A percentile compares a stretch with the other conserved stretches of the same genome.
These are phyloP conservation scores for Begonia peltatifolia DNA, from an alignment of 306 rosid genomes.

Conservation along the genomic window DNA sequence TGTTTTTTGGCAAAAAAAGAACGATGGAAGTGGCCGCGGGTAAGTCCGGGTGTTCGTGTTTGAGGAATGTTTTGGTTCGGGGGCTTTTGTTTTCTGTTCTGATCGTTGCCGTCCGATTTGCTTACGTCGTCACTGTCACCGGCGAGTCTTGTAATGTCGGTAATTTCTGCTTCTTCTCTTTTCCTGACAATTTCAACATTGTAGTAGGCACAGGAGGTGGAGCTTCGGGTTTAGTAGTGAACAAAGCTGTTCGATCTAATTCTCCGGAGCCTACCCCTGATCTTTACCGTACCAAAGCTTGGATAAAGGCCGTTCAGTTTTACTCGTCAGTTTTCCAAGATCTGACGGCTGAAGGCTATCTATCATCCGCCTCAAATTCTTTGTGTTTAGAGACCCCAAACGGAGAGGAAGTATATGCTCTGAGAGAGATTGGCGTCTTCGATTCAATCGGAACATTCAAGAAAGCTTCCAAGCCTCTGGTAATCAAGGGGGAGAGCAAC, in stretches of 20 bases:
- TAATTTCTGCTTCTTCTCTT: conserved; percentile 67
- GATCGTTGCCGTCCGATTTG: conserved; percentile 46
- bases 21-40: conserved; percentile 32
- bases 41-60: conserved; percentile 26
- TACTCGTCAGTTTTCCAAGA: conserved; percentile 71
- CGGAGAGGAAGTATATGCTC: conserved; percentile 61
- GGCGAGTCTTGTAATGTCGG: conserved; percentile 69
- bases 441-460: conserved; percentile 51
- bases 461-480: conserved; percentile 55
- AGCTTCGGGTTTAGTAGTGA: conserved; percentile 1
- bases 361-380: conserved; percentile 40
- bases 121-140: conserved; percentile 59
- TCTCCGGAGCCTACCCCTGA: conserved; percentile 9
- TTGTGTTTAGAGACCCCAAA: conserved; percentile 60
- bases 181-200: conserved; percentile 48
- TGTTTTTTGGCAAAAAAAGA: not conserved
- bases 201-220: conserved; percentile 17
- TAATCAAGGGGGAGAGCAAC: conserved; percentile 39
- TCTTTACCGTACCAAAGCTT: conserved; percentile 48
- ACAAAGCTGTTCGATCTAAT: conserved; percentile 5
- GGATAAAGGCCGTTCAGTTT: conserved; percentile 57
- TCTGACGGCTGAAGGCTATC: conserved; percentile 51
- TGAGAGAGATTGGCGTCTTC: conserved; percentile 60
- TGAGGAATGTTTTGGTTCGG: conserved; percentile 35
- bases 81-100: conserved; percentile 51